Evolutionary conservation across 257 asterid genomes (phyloP).

Genomic region (Solanum gracilifrons): DNA sequence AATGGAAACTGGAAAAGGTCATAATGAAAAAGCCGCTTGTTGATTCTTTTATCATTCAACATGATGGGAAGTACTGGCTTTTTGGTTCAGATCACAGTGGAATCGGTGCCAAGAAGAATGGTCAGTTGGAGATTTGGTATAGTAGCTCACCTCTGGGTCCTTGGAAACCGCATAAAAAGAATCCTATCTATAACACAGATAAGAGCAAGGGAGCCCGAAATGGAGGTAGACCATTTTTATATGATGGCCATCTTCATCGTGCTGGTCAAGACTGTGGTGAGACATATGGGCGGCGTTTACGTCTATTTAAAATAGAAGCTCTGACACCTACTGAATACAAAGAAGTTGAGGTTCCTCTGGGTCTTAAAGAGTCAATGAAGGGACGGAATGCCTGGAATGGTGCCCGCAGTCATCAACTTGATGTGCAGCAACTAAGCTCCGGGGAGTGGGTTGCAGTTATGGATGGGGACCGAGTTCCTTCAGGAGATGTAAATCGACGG

Average conservation of each 20-base stretch:
- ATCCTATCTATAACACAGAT: slow-evolving; percentile 66
- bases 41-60: slow-evolving; percentile 64
- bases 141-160: slow-evolving; percentile 82
- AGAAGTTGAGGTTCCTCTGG: slow-evolving; percentile 74
- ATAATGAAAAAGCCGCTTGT: slow-evolving; percentile 63
- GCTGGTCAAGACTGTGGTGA: slow-evolving; percentile 87
- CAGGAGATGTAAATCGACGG: slow-evolving; percentile 61
- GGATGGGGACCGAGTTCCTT: slow-evolving; percentile 82
- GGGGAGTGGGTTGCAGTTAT: slow-evolving; percentile 81
- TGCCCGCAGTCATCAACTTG: slow-evolving; percentile 82
- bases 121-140: slow-evolving; percentile 85
- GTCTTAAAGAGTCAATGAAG: slow-evolving; percentile 40
- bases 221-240: slow-evolving; percentile 84
- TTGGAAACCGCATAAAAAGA: slow-evolving; percentile 80
- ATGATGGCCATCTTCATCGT: slow-evolving; percentile 63
- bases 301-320: slow-evolving; percentile 51
- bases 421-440: slow-evolving; percentile 68
- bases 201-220: slow-evolving; percentile 83
- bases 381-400: slow-evolving; percentile 92
- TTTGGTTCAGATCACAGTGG: slow-evolving; percentile 90
- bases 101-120: slow-evolving; percentile 60
- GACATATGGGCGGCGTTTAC: slow-evolving; percentile 61
- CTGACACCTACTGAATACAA: slow-evolving; percentile 51
- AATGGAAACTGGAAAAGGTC: slow-evolving; percentile 61
- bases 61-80: slow-evolving; percentile 74